phyloP scores from a whole-genome alignment of 2,329 filamentous ascomycete species.

The Colletotrichum neosansevieriae region DNA sequence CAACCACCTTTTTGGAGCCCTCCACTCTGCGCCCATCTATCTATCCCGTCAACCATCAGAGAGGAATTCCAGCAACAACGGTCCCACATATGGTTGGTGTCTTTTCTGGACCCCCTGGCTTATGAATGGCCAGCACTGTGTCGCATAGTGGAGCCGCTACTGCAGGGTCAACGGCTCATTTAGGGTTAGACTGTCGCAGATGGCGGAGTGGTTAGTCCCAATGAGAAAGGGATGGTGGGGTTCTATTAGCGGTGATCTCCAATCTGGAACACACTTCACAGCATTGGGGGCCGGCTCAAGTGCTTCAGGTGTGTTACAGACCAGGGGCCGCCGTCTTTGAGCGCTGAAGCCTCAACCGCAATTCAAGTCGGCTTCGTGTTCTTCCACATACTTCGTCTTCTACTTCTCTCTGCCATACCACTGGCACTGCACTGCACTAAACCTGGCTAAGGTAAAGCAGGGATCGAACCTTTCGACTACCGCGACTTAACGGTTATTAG shows the following conservation, averaged over 20 bases:
- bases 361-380: not conserved
- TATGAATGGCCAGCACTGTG: not conserved
- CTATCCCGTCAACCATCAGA: not conserved
- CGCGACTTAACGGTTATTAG: too few species aligned
- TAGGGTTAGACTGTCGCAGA: conserved; percentile 25
- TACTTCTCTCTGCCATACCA: too few species aligned
- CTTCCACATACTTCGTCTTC: too few species aligned
- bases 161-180: conserved; percentile 3
- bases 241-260: conserved; percentile 10
- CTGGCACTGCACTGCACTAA: too few species aligned
- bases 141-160: not conserved
- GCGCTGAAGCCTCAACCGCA: conserved; percentile 4
- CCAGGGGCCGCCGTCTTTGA: conserved; percentile 48
- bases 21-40: too few species aligned
- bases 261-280: conserved; percentile 20
- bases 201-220: conserved; percentile 14
- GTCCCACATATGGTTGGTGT: too few species aligned
- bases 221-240: not conserved
- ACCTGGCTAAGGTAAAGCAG: not conserved
- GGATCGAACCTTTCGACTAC: too few species aligned
- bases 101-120: too few species aligned
- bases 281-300: conserved; percentile 38
- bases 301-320: conserved; percentile 64
- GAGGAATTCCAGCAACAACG: too few species aligned
- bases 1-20: too few species aligned